Conservation (phyloP, 2,329 filamentous ascomycete species). For the Neofusicoccum umdonicola region DNA sequence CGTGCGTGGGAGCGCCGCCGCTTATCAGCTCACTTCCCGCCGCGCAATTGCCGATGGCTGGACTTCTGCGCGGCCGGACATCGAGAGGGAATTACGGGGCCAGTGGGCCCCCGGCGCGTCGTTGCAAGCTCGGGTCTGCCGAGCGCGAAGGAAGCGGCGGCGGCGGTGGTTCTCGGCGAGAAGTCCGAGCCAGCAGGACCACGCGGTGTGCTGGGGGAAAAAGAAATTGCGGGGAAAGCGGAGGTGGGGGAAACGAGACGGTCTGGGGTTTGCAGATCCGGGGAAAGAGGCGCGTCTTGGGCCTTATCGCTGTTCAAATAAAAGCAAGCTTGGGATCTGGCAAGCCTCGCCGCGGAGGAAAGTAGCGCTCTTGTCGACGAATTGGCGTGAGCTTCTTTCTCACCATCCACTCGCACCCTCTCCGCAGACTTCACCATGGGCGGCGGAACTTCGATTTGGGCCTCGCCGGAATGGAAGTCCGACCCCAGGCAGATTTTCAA, state of each 20-base stretch:
- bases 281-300: neutral
- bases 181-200: neutral
- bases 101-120: neutral
- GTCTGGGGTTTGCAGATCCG: neutral
- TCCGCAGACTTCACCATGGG: slow-evolving; percentile 31
- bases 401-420: neutral
- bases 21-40: neutral
- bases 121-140: neutral
- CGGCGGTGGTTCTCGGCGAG: neutral
- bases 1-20: neutral
- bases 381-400: neutral
- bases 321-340: neutral
- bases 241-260: neutral
- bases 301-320: neutral
- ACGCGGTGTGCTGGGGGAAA: no score
- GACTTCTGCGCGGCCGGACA: neutral
- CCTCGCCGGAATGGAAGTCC: slow-evolving; percentile 36
- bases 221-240: neutral
- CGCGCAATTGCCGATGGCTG: neutral
- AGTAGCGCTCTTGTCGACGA: neutral
- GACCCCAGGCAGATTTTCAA: slow-evolving; percentile 42
- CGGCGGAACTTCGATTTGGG: slow-evolving; percentile 40
- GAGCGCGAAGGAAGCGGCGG: neutral
- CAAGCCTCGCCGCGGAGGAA: neutral
- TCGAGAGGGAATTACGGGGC: neutral